Percentiles rank a stretch among this genome's conserved stretches.
Evolutionary conservation across 345 rosid genomes (phyloP).

Genomic region (Citrus unshiu): DNA sequence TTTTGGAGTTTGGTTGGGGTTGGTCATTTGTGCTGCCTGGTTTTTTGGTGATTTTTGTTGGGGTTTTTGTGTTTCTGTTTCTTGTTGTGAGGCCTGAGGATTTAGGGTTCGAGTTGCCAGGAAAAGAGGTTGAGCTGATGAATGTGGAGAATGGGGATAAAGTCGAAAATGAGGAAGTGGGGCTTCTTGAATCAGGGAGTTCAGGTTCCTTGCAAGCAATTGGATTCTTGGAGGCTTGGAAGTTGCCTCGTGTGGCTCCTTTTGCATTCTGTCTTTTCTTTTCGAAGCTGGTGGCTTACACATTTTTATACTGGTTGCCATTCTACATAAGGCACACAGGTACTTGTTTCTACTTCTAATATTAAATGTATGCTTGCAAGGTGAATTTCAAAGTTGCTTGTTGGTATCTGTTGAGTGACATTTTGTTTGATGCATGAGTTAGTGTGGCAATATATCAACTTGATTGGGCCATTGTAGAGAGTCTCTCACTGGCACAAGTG

Average conservation of each 20-base stretch:
- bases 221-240: constrained; percentile 88
- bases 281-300: constrained; percentile 92
- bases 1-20: constrained; percentile 91
- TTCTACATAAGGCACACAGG: constrained; percentile 89
- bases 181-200: constrained; percentile 30
- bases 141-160: constrained; percentile 35
- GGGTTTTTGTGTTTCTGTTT: constrained; percentile 54
- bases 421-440: not conserved
- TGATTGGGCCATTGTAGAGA: no score
- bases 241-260: constrained; percentile 82
- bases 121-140: constrained; percentile 68
- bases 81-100: constrained; percentile 71
- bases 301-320: constrained; percentile 90
- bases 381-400: not conserved
- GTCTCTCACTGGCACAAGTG: not conserved
- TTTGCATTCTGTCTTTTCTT: constrained; percentile 87
- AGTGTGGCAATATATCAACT: not conserved
- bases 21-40: constrained; percentile 94
- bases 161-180: constrained; percentile 55
- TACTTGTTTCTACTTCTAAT: constrained; percentile 14
- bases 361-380: not conserved
- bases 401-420: not conserved
- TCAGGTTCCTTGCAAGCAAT: constrained; percentile 47
- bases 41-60: constrained; percentile 53
- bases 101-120: constrained; percentile 51